These are phyloP conservation scores for Strombidium stylifer DNA, from an alignment of 73 alveolate species.

Conservation along the genomic window DNA sequence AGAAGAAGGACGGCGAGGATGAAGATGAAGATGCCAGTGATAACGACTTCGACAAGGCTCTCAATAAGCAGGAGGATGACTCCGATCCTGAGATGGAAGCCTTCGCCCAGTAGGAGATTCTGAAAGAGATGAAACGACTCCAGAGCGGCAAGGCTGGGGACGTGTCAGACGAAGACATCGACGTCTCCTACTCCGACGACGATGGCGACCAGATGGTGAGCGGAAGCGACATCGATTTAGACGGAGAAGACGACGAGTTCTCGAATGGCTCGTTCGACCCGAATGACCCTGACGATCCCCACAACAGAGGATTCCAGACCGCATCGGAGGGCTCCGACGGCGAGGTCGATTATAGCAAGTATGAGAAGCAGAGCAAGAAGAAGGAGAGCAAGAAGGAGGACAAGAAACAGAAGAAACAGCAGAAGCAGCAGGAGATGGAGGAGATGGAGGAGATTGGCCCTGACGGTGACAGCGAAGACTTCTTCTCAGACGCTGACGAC, in stretches of 20 bases:
- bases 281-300: too few relatives aligned
- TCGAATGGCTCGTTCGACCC: background rate
- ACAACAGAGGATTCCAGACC: too few relatives aligned
- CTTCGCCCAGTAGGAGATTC: slow-evolving; percentile 29
- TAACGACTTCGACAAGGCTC: slow-evolving; percentile 4
- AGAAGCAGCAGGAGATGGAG: slow-evolving; percentile 46
- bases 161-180: slow-evolving; percentile 8
- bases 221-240: background rate
- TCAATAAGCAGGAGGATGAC: background rate
- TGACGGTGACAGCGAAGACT: slow-evolving; percentile 52
- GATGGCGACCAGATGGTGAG: background rate
- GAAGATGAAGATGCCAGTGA: slow-evolving; percentile 26
- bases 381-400: slow-evolving; percentile 10
- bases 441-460: slow-evolving; percentile 37
- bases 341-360: slow-evolving; percentile 7
- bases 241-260: background rate
- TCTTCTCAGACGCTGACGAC: slow-evolving; percentile 39
- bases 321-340: too few relatives aligned
- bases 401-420: slow-evolving; percentile 42
- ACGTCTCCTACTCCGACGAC: slow-evolving; percentile 2
- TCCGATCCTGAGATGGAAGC: slow-evolving; percentile 38
- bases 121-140: slow-evolving; percentile 39
- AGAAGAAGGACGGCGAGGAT: slow-evolving; percentile 51
- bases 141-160: slow-evolving; percentile 33
- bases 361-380: slow-evolving; percentile 35